Percentiles rank a stretch among this genome's conserved stretches.
Evolutionary conservation across 2,329 filamentous ascomycete species (phyloP).

Genomic region (Capronia americana): DNA sequence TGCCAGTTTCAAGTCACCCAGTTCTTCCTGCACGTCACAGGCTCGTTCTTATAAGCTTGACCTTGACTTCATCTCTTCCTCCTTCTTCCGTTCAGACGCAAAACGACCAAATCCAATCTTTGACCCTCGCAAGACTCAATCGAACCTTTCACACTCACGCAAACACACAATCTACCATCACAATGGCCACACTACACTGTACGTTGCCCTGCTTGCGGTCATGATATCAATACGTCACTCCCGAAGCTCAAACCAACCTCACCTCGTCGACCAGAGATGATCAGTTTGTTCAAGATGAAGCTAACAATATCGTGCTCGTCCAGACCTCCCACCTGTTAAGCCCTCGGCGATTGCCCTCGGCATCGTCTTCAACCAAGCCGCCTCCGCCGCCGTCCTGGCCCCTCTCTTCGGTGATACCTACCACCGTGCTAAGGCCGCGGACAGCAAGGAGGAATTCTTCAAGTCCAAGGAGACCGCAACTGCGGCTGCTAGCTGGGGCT

Average conservation of each 20-base stretch:
- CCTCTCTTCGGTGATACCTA: constrained; percentile 95
- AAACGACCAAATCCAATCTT: constrained; percentile 7
- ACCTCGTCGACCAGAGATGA: constrained; percentile 8
- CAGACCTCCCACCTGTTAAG: constrained; percentile 84
- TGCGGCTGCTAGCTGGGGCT: constrained; percentile 87
- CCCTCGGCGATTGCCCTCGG: constrained; percentile 96
- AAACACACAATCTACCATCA: constrained; percentile 42
- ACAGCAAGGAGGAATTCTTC: constrained; percentile 96
- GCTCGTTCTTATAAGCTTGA: constrained; percentile 24
- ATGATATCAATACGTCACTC: constrained; percentile 28
- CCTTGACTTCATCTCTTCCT: constrained; percentile 16
- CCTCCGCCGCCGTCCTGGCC: constrained; percentile 83
- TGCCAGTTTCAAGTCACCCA: constrained; percentile 21
- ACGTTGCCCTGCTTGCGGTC: constrained; percentile 44
- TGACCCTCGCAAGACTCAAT: constrained; percentile 5
- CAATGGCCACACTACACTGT: constrained; percentile 67
- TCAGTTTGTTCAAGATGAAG: not conserved
- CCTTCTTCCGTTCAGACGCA: constrained; percentile 24
- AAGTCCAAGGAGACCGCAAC: constrained; percentile 89
- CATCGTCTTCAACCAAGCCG: constrained; percentile 91
- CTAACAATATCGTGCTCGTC: constrained; percentile 24
- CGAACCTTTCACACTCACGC: not conserved
- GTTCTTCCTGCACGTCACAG: constrained; percentile 27
- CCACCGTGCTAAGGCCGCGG: constrained; percentile 86
- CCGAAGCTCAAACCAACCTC: constrained; percentile 19